Percentiles rank a stretch among this genome's conserved stretches.
phyloP scores from a whole-genome alignment of 2,329 filamentous ascomycete genomes.

The Pezicula rhizophila region DNA sequence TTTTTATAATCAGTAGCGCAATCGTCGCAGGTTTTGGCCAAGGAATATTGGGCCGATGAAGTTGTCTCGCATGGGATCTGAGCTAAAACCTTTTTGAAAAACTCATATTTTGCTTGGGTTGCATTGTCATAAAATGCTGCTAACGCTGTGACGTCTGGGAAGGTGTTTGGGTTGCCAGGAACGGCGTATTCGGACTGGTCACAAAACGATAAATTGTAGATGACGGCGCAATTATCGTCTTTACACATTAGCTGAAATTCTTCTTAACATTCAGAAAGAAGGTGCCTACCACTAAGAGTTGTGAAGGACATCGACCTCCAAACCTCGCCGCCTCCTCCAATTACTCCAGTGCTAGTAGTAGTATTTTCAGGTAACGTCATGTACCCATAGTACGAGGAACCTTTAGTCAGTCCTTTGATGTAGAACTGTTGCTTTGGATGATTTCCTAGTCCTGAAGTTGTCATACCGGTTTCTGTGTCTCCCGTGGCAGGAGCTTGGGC shows the following conservation, averaged over 20 bases:
- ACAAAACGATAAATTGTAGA: slow-evolving; percentile 87
- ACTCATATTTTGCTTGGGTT: slow-evolving; percentile 61
- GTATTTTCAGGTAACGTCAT: slow-evolving; percentile 59
- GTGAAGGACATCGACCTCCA: slow-evolving; percentile 67
- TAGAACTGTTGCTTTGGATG: slow-evolving; percentile 86
- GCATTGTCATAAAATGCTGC: slow-evolving; percentile 72
- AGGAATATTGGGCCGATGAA: slow-evolving; percentile 69
- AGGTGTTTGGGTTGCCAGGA: slow-evolving; percentile 65
- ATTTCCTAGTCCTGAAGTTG: slow-evolving; percentile 56
- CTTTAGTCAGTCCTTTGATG: slow-evolving; percentile 66
- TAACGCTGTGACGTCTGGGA: slow-evolving; percentile 54
- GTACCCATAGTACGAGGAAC: slow-evolving; percentile 66
- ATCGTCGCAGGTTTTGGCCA: slow-evolving; percentile 68
- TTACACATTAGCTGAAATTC: slow-evolving; percentile 7
- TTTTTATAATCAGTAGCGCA: slow-evolving; percentile 79
- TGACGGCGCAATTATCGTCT: slow-evolving; percentile 78
- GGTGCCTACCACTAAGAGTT: slow-evolving; percentile 65
- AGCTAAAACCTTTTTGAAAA: slow-evolving; percentile 75
- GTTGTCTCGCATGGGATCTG: slow-evolving; percentile 82
- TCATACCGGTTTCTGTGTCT: slow-evolving; percentile 57
- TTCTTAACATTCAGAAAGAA: background rate
- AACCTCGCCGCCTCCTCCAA: slow-evolving; percentile 70
- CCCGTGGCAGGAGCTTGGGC: slow-evolving; percentile 55
- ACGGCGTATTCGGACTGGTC: slow-evolving; percentile 85
- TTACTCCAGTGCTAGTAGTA: slow-evolving; percentile 43